phyloP scores from a whole-genome alignment of 352 stramenopile species.

The Pythium sukuiense region DNA sequence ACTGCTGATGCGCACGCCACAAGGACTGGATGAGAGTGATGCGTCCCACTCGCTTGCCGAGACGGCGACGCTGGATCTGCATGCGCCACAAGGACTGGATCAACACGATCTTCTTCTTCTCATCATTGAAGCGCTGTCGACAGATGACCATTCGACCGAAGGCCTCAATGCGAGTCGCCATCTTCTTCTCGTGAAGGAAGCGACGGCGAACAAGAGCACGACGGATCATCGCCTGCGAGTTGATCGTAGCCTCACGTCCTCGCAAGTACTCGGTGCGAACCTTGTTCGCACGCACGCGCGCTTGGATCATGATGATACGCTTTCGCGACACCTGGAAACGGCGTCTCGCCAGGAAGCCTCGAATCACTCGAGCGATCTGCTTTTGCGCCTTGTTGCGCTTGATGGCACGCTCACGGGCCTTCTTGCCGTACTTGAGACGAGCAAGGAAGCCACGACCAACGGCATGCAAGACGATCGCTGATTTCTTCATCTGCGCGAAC shows the following conservation, averaged over 20 bases:
- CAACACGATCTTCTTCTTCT: constrained; percentile 69
- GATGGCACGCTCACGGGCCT: constrained; percentile 70
- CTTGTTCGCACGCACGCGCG: constrained; percentile 80
- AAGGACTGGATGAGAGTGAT: constrained; percentile 79
- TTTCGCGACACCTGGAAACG: constrained; percentile 50
- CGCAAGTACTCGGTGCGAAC: constrained; percentile 88
- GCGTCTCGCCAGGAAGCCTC: constrained; percentile 65
- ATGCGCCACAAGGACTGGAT: constrained; percentile 83
- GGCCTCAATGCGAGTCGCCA: constrained; percentile 82
- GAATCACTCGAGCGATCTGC: constrained; percentile 71
- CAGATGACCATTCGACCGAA: constrained; percentile 85
- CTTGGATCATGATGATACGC: constrained; percentile 87
- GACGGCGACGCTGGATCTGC: constrained; percentile 59
- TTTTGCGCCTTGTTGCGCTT: constrained; percentile 77
- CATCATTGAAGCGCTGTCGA: constrained; percentile 57
- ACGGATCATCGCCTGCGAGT: constrained; percentile 88
- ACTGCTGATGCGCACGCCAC: constrained; percentile 70
- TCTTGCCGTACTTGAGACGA: constrained; percentile 87
- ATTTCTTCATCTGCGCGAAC: constrained; percentile 68
- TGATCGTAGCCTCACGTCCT: constrained; percentile 83
- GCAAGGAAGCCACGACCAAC: constrained; percentile 77
- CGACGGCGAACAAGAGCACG: constrained; percentile 73
- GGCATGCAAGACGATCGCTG: constrained; percentile 78
- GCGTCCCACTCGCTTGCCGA: constrained; percentile 43
- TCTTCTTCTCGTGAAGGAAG: constrained; percentile 84